These are phyloP conservation scores for Fusarium pilosicola DNA, from an alignment of 2,329 filamentous ascomycete species.

Conservation along the genomic window DNA sequence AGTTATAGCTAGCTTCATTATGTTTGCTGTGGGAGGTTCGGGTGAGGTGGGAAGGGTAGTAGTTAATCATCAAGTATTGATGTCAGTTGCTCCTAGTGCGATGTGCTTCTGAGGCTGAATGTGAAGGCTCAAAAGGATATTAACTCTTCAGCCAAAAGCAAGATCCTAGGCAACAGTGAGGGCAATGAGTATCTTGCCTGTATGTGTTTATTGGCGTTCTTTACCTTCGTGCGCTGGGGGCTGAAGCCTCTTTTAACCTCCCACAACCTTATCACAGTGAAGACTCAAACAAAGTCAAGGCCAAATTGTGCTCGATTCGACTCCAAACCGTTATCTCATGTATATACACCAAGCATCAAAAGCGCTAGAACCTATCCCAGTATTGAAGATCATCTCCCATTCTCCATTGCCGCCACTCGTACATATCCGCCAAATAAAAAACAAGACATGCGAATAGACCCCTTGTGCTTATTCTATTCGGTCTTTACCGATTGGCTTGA, in stretches of 20 bases:
- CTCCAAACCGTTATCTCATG: background rate
- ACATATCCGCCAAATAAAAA: background rate
- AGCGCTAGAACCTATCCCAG: background rate
- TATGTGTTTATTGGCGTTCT: too few species aligned
- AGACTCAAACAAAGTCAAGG: background rate
- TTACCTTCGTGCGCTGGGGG: too few species aligned
- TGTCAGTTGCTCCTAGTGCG: background rate
- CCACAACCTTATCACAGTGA: too few species aligned
- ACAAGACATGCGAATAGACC: too few species aligned
- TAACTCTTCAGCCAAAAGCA: too few species aligned
- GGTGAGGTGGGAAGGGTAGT: background rate
- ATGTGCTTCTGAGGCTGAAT: background rate
- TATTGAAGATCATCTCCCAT: constrained; percentile 9
- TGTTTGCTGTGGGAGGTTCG: background rate
- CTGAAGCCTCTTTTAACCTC: too few species aligned
- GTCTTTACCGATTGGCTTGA: constrained; percentile 44
- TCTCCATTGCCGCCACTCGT: constrained; percentile 5
- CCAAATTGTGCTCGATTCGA: background rate
- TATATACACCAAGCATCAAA: background rate
- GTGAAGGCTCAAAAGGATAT: background rate
- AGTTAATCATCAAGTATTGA: background rate
- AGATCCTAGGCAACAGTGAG: too few species aligned
- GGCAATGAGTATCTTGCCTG: too few species aligned
- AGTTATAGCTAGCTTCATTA: constrained; percentile 21
- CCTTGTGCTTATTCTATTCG: background rate